Evolutionary conservation across 768 basidiomycete species (phyloP), one percentile per base, ranked within the genome.

Genomic region (Hortiboletus campestris): DNA sequence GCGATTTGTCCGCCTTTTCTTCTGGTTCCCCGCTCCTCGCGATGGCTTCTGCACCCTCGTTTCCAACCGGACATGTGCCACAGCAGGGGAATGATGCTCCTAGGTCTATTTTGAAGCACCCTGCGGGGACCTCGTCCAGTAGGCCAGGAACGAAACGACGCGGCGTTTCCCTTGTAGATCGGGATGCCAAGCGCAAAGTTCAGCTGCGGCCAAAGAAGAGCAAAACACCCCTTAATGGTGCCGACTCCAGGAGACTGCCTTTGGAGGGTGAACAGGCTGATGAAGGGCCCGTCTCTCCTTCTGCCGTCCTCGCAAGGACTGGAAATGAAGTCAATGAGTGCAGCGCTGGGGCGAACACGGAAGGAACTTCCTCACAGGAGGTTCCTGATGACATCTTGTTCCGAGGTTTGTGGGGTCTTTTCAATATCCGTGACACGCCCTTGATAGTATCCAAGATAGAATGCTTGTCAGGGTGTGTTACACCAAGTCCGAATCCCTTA

Each of bases 401-500:
- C 74, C 77, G 88, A 80, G 94, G 93, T 93, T 61, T 57, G 75
- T 53, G 35, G 50, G 43, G 35, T 44, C 19, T n/a, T 43, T 42
- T 55, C 12, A 19, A 13, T 19, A 11, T 41, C 29, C n/a, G 19
- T 35, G 20, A 51, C 40, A 17, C 11, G 11, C 22, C 13, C 9
- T 46, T 72, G 63, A 72, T 45, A 20, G 58, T 46, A 19, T 46
- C 38, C 62, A 67, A 96, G 95, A 96, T 72, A 81, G 95, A 57
- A 95, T 97, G 93, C 79, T 95, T 7, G 86, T 97, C 29, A 78
- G 87, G 53, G 80, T 89, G 2, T 84, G 81, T 42, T 84, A 88
- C 69, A 84, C 84, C 13, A 80, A 80, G 55, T 74, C 74, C 1
- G 82, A 83, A 55, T 69, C 71, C 19, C 57, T 88, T 6, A 72